Conservation (phyloP, 805 yeast genomes). For the Starmerella apicola region DNA sequence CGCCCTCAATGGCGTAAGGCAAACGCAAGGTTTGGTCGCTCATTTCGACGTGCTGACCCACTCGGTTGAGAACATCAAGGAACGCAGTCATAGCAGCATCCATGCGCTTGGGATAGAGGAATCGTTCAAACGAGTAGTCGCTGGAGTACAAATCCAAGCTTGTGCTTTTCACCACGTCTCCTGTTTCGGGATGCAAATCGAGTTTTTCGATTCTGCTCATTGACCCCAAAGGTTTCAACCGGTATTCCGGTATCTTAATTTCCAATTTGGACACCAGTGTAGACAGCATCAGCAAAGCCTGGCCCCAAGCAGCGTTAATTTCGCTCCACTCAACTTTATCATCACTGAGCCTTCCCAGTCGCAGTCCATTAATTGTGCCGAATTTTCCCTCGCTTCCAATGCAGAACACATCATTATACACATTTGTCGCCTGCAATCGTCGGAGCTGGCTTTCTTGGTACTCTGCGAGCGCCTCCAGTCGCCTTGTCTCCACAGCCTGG, state of each 20-base stretch:
- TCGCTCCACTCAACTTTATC: conserved; percentile 75
- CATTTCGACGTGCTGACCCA: conserved; percentile 35
- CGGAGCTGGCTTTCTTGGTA: conserved; percentile 54
- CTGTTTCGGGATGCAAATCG: conserved; percentile 30
- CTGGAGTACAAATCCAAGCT: conserved; percentile 48
- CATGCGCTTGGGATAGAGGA: conserved; percentile 60
- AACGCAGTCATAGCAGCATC: conserved; percentile 75
- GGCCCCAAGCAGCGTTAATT: conserved; percentile 85
- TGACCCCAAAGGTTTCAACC: conserved; percentile 71
- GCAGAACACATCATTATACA: conserved; percentile 69
- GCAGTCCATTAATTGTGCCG: conserved; percentile 75
- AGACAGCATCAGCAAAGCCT: conserved; percentile 53
- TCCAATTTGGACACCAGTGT: conserved; percentile 50
- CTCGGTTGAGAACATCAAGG: conserved; percentile 45
- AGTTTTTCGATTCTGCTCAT: conserved; percentile 59
- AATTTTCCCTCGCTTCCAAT: conserved; percentile 75
- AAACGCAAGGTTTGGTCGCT: conserved; percentile 44
- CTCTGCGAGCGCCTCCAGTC: conserved; percentile 51
- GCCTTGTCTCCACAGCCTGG: conserved; percentile 44
- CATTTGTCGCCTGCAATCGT: conserved; percentile 59
- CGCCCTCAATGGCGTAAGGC: conserved; percentile 62
- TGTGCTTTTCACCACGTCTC: conserved; percentile 29
- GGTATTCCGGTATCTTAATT: conserved; percentile 45
- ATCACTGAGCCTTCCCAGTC: conserved; percentile 58
- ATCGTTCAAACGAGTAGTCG: conserved; percentile 57